Base-by-base conservation (phyloP, 129 eudicot genomes). In the Artemisia tridentata region DNA sequence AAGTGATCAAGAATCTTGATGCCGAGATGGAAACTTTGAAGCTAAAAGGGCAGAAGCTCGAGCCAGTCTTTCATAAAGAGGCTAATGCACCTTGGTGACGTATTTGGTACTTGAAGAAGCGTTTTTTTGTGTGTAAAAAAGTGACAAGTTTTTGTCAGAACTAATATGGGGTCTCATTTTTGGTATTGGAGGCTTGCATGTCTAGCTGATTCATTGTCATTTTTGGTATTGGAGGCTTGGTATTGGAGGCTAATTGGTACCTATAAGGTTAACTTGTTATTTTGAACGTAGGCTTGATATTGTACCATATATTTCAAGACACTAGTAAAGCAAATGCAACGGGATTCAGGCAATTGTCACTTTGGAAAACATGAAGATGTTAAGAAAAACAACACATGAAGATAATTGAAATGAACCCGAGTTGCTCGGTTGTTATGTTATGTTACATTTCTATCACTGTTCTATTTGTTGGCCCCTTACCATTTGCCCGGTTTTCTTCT, bases 61-160 rank as follows among this genome's bases (percentile, higher is more conserved):
- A 76, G 53, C 61, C n/a, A n/a, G 73, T 53, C 15, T 85, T 88
- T 31, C 57, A 53, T 66, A 72, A 74, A 72, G 80, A 78, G 63
- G 86, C 86, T 55, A 70, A 76, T 61, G 85, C 88, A 50, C 85
- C 91, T 50, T 88, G 96, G 96, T 88, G 80, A 83, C 12, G 23
- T 23, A 16, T 65, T 9, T 61, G 18, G 52, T 60, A 19, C 15
- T 25, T 50, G 15, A 55, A 72, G 15, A 45, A 7, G 27, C 14
- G 4, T 3, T 23, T 14, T 72, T 16, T 72, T 43, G 0, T 38
- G 14, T 20, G 38, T 71, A 46, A 0, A 17, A 43, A 41, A 12
- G 19, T 16, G 3, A 0, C 65, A 34, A 11, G 0, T 23, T 71
- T 19, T 71, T 71, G 67, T 58, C 48, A 46, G 56, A 20, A 71